Evolutionary conservation across 495 filamentous ascomycete species (phyloP), one percentile per base, ranked within the genome.

Genomic region (Friedmanniomyces endolithicus): DNA sequence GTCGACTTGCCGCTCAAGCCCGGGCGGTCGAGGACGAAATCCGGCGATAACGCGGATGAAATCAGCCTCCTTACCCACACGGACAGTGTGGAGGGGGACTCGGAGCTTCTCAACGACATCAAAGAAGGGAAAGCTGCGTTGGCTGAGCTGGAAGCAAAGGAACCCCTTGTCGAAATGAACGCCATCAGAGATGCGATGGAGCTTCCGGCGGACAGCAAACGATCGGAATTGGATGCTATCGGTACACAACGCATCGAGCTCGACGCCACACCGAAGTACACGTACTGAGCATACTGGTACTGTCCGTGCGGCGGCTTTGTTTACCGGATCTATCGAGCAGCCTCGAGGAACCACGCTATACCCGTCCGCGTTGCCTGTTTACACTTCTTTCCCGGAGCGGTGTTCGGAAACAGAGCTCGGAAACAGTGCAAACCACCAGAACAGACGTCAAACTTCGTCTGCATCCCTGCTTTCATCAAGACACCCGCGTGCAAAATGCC

Each of bases 351-450:
- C 62, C 59, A 62, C 11, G 23, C 46, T 20, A 64, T 22, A 20
- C 62, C 59, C 24, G 53, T 50, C 2, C 47, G 48, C 19, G 60
- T 58, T 53, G 62, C 62, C 24, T 52, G 17, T 46, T 56, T 39
- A 49, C 39, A 64, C 31, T 34, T 52, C 39, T 46, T 45, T 16
- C 37, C 35, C 12, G 50, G 43, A 1, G 53, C 9, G 17, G 41
- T 33, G 6, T 55, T 25, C 23, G 66, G 63, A 47, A 62, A 65
- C 8, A 52, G 46, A 40, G 37, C 29, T 49, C 65, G 68, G 56
- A 68, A 69, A 4, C 54, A 63, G 60, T 74, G 72, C 39, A 70
- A 69, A 57, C 72, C 53, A 2, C 71, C 71, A 1, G 67, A 64
- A 59, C 74, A 74, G 4, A 63, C 63, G 60, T 72, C 63, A 19